Percentiles rank a stretch among this genome's conserved stretches.
phyloP scores from a whole-genome alignment of 2,329 filamentous ascomycete species.

The Aspergillus sclerotialis region DNA sequence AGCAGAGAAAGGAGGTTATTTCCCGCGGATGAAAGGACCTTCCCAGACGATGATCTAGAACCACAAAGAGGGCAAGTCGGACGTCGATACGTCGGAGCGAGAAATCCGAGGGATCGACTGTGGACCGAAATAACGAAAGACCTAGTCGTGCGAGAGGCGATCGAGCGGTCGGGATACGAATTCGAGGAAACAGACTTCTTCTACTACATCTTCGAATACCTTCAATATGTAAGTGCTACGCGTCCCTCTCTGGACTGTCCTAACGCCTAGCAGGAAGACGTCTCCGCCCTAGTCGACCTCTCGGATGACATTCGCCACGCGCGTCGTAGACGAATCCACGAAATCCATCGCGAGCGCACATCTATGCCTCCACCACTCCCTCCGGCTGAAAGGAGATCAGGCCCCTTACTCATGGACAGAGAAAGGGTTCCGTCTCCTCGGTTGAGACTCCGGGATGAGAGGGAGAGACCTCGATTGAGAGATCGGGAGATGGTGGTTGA shows the following conservation, averaged over 20 bases:
- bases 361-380: conserved; percentile 14
- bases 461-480: conserved; percentile 14
- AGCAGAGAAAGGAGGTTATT: conserved; percentile 71
- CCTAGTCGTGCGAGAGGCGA: conserved; percentile 76
- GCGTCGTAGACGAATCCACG: conserved; percentile 51
- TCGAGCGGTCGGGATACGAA: conserved; percentile 75
- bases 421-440: conserved; percentile 13
- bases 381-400: conserved; percentile 6
- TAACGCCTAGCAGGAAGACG: conserved; percentile 61
- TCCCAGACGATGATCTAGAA: conserved; percentile 49
- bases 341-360: conserved; percentile 47
- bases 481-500: conserved; percentile 20
- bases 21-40: conserved; percentile 57
- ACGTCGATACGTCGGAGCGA: conserved; percentile 37
- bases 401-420: conserved; percentile 11
- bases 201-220: conserved; percentile 89
- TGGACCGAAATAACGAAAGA: conserved; percentile 99
- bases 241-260: background rate
- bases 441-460: conserved; percentile 11
- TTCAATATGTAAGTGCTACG: conserved; percentile 66
- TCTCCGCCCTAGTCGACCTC: conserved; percentile 72
- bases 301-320: conserved; percentile 73
- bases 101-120: conserved; percentile 52
- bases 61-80: conserved; percentile 34
- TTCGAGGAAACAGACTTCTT: conserved; percentile 85